Conservation (phyloP, 495 filamentous ascomycete species). For the Bathelium albidoporum region DNA sequence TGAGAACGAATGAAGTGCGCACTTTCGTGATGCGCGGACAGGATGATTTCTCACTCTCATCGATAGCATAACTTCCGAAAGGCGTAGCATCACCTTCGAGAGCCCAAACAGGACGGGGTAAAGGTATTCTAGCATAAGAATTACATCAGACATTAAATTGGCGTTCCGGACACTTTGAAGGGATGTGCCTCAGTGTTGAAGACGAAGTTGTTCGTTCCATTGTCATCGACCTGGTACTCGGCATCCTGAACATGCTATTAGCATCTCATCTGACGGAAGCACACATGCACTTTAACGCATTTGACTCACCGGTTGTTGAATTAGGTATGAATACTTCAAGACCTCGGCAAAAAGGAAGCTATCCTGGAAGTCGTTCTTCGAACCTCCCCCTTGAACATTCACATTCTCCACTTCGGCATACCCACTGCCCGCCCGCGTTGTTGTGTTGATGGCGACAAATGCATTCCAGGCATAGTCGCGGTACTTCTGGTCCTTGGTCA, state of each 20-base stretch:
- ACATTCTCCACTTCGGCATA: constrained; percentile 59
- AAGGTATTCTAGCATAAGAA: not conserved
- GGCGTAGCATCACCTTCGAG: too few relatives aligned
- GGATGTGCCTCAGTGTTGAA: constrained; percentile 85
- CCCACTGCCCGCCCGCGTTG: constrained; percentile 52
- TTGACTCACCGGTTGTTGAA: constrained; percentile 40
- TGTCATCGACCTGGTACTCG: constrained; percentile 54
- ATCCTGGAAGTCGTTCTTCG: constrained; percentile 62
- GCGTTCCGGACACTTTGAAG: constrained; percentile 39
- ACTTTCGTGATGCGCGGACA: too few relatives aligned
- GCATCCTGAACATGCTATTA: constrained; percentile 34
- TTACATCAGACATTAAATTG: not conserved
- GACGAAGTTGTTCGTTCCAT: constrained; percentile 53
- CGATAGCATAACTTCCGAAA: too few relatives aligned
- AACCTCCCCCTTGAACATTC: constrained; percentile 51
- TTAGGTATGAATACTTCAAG: constrained; percentile 73
- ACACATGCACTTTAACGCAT: not conserved
- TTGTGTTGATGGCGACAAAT: constrained; percentile 59
- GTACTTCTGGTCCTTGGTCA: constrained; percentile 53
- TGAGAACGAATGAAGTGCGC: too few relatives aligned
- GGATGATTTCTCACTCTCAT: too few relatives aligned
- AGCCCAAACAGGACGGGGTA: too few relatives aligned
- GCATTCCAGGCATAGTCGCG: constrained; percentile 68
- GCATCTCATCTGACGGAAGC: not conserved
- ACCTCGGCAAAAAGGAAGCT: constrained; percentile 89